Percentiles rank a stretch among this genome's conserved stretches.
Evolutionary conservation across 2,329 filamentous ascomycete genomes (phyloP).

Genomic region (Penicillium corylophilum): DNA sequence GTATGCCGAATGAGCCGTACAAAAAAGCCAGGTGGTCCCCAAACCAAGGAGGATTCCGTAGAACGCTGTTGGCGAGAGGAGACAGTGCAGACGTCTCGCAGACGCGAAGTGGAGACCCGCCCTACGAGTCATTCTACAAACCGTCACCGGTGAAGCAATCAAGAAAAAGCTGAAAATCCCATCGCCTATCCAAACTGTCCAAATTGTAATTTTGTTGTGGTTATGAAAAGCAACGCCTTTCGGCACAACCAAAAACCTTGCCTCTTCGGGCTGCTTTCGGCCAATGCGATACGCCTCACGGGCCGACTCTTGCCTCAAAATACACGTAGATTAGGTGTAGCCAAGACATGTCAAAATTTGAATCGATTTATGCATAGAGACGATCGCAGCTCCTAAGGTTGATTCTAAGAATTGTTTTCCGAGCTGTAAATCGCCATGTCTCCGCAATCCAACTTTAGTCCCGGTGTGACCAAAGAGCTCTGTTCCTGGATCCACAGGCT

Average conservation of each 20-base stretch:
- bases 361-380: no score
- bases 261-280: constrained; percentile 6
- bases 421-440: neutral
- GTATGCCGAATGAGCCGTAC: neutral
- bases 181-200: neutral
- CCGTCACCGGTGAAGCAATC: neutral
- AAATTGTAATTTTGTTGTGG: neutral
- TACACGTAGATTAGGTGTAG: neutral
- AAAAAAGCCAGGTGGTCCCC: neutral
- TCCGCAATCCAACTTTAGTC: neutral
- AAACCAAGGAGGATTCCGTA: neutral
- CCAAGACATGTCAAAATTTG: neutral
- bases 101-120: neutral
- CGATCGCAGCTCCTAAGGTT: no score
- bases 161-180: no score
- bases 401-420: no score
- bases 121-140: neutral
- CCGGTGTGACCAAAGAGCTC: constrained; percentile 3
- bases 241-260: neutral
- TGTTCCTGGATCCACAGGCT: constrained; percentile 10
- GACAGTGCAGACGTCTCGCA: neutral
- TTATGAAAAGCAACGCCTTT: neutral
- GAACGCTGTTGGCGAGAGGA: no score
- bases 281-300: neutral
- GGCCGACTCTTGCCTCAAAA: neutral